Percentiles rank a stretch among this genome's conserved stretches.
phyloP scores from a whole-genome alignment of 2,329 filamentous ascomycete genomes.

The Aspergillus latus region DNA sequence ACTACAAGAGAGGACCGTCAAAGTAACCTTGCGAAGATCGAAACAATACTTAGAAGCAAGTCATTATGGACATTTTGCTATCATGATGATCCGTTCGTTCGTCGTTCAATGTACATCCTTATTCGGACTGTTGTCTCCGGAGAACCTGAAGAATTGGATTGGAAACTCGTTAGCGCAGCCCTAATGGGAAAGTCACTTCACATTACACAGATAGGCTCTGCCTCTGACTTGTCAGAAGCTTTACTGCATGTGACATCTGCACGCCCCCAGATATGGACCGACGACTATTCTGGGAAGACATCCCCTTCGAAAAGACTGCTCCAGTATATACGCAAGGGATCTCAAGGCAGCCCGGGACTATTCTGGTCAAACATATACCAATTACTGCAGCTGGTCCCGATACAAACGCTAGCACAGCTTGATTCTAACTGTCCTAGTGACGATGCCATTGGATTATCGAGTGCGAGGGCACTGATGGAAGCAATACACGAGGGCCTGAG shows the following conservation, averaged over 20 bases:
- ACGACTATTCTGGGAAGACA: conserved; percentile 59
- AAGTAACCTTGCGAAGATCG: conserved; percentile 63
- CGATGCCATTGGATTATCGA: conserved; percentile 42
- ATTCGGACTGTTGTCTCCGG: conserved; percentile 52
- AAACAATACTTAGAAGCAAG: conserved; percentile 64
- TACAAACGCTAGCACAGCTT: conserved; percentile 43
- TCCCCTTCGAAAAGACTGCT: conserved; percentile 60
- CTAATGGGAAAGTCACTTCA: conserved; percentile 74
- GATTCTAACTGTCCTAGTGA: conserved; percentile 25
- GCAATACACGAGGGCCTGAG: conserved; percentile 70
- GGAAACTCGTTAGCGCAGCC: conserved; percentile 65
- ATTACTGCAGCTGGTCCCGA: conserved; percentile 60
- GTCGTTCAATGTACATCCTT: conserved; percentile 58
- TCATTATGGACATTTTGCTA: conserved; percentile 61
- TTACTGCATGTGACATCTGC: conserved; percentile 64
- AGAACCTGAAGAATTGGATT: conserved; percentile 53
- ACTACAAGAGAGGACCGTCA: conserved; percentile 52
- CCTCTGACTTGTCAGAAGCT: conserved; percentile 67
- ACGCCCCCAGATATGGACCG: conserved; percentile 72
- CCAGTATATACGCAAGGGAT: conserved; percentile 77
- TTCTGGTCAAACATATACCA: conserved; percentile 72
- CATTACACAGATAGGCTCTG: conserved; percentile 70
- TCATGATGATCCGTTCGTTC: conserved; percentile 57
- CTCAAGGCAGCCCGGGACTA: conserved; percentile 68
- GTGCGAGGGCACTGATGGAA: conserved; percentile 61